Conservation (phyloP, 1,284 basidiomycete species). For the Cutaneotrichosporon spelunceum region DNA sequence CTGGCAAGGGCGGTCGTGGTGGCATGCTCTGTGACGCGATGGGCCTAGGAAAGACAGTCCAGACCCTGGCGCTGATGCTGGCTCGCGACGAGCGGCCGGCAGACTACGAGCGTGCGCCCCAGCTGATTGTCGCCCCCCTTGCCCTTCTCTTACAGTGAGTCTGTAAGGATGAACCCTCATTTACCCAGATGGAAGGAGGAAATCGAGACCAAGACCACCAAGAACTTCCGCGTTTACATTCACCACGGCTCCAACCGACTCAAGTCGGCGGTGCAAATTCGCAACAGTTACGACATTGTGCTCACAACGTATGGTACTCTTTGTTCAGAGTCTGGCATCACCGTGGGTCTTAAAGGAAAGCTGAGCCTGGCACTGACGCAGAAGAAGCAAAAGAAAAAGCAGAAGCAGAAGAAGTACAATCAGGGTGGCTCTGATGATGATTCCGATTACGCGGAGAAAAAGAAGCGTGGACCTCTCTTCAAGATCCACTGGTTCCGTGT, state of each 20-base stretch:
- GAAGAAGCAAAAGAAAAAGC: conserved; percentile 19
- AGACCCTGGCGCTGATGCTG: conserved; percentile 48
- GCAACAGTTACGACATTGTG: conserved; percentile 46
- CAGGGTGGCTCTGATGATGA: conserved; percentile 7
- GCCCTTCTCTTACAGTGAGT: conserved; percentile 49
- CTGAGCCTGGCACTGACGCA: not conserved
- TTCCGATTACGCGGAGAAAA: conserved; percentile 21
- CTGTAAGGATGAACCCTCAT: not conserved
- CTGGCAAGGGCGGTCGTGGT: conserved; percentile 31
- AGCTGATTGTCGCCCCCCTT: conserved; percentile 52
- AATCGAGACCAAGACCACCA: conserved; percentile 49
- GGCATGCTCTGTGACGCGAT: conserved; percentile 48
- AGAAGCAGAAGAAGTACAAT: conserved; percentile 23
- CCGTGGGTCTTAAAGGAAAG: conserved; percentile 15
- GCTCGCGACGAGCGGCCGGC: conserved; percentile 40
- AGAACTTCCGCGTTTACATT: conserved; percentile 36
- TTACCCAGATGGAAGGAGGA: conserved; percentile 48
- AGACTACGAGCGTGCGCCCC: conserved; percentile 38
- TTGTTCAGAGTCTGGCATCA: conserved; percentile 29
- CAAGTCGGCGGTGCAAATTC: conserved; percentile 34
- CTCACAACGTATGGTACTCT: conserved; percentile 47
- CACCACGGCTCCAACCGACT: conserved; percentile 46
- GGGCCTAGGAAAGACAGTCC: conserved; percentile 51
- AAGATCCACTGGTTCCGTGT: conserved; percentile 48
- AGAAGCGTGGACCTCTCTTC: conserved; percentile 38